Percentiles rank a stretch among this genome's conserved stretches.
Conservation (phyloP, 163 green algal genomes). For the Chloromonas sp. region DNA sequence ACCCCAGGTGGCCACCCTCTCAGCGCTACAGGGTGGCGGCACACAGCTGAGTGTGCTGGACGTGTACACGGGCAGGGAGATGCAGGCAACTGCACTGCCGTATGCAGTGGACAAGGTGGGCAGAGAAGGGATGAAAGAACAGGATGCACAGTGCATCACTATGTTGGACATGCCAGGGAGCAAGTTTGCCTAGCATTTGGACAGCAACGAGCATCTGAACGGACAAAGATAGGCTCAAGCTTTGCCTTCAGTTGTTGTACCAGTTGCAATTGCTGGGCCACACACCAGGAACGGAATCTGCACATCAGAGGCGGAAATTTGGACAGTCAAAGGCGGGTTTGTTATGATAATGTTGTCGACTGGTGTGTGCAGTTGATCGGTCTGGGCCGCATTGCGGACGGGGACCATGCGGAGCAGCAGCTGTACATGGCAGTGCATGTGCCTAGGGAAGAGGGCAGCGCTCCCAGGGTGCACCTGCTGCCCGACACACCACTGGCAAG, state of each 20-base stretch:
- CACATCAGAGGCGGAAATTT: too few species aligned
- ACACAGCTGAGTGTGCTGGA: constrained; percentile 21
- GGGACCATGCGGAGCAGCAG: constrained; percentile 49
- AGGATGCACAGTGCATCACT: too few species aligned
- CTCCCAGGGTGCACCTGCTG: constrained; percentile 32
- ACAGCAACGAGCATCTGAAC: too few species aligned
- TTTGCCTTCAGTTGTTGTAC: too few species aligned
- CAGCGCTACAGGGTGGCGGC: background rate
- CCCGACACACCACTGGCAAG: constrained; percentile 35
- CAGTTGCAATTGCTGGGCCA: too few species aligned
- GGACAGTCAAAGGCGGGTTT: too few species aligned
- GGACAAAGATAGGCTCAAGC: too few species aligned
- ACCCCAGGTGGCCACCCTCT: constrained; percentile 38
- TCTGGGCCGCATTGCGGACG: constrained; percentile 32
- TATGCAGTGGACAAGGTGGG: constrained; percentile 27
- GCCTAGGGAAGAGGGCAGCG: background rate
- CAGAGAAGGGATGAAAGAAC: too few species aligned
- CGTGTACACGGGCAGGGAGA: constrained; percentile 30
- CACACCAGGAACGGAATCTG: too few species aligned
- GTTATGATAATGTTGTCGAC: background rate
- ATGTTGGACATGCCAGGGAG: too few species aligned
- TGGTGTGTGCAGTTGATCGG: constrained; percentile 40
- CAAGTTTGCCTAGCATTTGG: too few species aligned
- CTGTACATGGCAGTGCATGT: constrained; percentile 41
- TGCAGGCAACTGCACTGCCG: constrained; percentile 11